phyloP scores from a whole-genome alignment of 306 rosid genomes.

The Fragaria ananassa region DNA sequence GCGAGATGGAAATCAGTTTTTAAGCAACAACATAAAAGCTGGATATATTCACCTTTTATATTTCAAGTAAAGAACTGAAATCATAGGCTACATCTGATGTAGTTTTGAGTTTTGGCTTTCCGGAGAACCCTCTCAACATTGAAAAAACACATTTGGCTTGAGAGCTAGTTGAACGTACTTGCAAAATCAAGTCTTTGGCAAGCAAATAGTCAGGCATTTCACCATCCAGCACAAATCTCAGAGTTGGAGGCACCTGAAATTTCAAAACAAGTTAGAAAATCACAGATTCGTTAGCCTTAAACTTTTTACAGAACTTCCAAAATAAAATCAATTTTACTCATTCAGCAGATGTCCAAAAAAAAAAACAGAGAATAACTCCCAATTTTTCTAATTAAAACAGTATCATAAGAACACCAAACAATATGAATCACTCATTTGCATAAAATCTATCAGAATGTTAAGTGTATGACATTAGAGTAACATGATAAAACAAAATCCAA shows the following conservation, averaged over 20 bases:
- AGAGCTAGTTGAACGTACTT: constrained; percentile 41
- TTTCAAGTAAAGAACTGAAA: not conserved
- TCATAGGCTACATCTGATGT: not conserved
- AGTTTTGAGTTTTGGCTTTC: not conserved
- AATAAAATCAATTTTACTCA: not conserved
- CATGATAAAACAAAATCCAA: not conserved
- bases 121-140: not conserved
- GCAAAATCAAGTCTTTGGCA: constrained; percentile 93
- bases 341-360: not conserved
- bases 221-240: constrained; percentile 84
- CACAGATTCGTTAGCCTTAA: not conserved
- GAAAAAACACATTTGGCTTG: not conserved
- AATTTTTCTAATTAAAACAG: not conserved
- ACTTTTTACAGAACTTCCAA: not conserved
- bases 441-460: not conserved
- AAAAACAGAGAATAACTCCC: not conserved
- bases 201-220: constrained; percentile 88
- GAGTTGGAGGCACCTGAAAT: constrained; percentile 85
- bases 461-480: not conserved
- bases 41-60: not conserved
- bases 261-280: not conserved
- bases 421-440: not conserved
- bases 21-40: not conserved
- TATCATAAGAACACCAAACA: not conserved
- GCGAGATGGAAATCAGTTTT: constrained; percentile 18